phyloP scores from a whole-genome alignment of 768 basidiomycete genomes.

The Hortiboletus campestris region DNA sequence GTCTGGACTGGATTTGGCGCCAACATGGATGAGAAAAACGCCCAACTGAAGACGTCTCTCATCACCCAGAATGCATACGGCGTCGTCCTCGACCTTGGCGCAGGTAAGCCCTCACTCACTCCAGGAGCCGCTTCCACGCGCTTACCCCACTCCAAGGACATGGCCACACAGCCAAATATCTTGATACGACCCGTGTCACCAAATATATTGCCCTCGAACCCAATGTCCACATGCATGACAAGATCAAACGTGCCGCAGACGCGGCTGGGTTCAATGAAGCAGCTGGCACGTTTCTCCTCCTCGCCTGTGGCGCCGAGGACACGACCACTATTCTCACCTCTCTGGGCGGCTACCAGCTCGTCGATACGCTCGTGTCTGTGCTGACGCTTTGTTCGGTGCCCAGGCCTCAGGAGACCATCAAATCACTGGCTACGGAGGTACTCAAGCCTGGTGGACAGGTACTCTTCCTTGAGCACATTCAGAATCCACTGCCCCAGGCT shows the following conservation, averaged over 20 bases:
- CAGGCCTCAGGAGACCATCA: constrained; percentile 47
- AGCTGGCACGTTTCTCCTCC: constrained; percentile 53
- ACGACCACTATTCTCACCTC: constrained; percentile 44
- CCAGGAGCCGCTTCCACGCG: background rate
- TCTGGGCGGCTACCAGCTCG: constrained; percentile 34
- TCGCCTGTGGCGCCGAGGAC: constrained; percentile 65
- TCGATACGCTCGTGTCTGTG: constrained; percentile 65
- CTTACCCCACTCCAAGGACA: constrained; percentile 41
- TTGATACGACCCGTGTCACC: constrained; percentile 52
- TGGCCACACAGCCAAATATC: constrained; percentile 62
- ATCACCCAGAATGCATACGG: constrained; percentile 57
- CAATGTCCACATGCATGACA: constrained; percentile 59
- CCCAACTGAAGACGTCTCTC: constrained; percentile 43
- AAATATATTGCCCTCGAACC: constrained; percentile 75
- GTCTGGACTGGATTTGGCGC: constrained; percentile 55
- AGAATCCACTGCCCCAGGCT: constrained; percentile 49
- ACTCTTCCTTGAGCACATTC: constrained; percentile 71
- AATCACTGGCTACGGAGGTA: constrained; percentile 45
- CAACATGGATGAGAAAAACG: constrained; percentile 43
- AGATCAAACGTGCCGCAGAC: constrained; percentile 49
- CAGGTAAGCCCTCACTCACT: constrained; percentile 41
- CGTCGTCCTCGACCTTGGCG: constrained; percentile 65
- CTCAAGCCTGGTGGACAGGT: constrained; percentile 65
- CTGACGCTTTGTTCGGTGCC: constrained; percentile 69
- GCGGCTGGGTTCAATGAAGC: constrained; percentile 52